Evolutionary conservation across 1,139 yeast species (phyloP).

Genomic region (Lodderomyces margitis): DNA sequence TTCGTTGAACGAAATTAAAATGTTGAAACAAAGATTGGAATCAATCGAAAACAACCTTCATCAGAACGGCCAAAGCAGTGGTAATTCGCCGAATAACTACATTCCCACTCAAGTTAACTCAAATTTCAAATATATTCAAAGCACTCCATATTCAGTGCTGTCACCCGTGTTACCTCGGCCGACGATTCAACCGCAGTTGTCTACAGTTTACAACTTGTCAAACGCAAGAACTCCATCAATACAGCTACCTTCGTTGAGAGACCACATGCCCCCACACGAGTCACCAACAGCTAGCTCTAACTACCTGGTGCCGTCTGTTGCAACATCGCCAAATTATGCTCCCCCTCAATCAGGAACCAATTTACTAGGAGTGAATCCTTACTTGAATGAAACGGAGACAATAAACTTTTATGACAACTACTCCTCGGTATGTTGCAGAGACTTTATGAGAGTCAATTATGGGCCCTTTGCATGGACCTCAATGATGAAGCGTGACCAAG

Average conservation of each 20-base stretch:
- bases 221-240: slow-evolving; percentile 13
- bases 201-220: slow-evolving; percentile 12
- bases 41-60: slow-evolving; percentile 20
- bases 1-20: slow-evolving; percentile 23
- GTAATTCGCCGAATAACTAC: neutral
- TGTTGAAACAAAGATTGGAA: slow-evolving; percentile 25
- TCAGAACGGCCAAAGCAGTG: neutral
- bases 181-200: slow-evolving; percentile 8
- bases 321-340: neutral
- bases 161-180: slow-evolving; percentile 8
- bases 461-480: slow-evolving; percentile 54
- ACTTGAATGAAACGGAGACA: slow-evolving; percentile 22
- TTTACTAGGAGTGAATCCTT: slow-evolving; percentile 24
- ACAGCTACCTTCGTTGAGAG: slow-evolving; percentile 16
- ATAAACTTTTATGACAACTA: slow-evolving; percentile 45
- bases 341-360: slow-evolving; percentile 1
- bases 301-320: neutral
- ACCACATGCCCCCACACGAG: slow-evolving; percentile 3
- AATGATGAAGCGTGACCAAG: slow-evolving; percentile 48
- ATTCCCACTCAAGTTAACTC: neutral
- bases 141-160: neutral
- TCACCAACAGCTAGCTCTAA: slow-evolving; percentile 2
- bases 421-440: slow-evolving; percentile 38
- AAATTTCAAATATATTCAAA: neutral
- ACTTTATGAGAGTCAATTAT: slow-evolving; percentile 36